These are phyloP conservation scores for Coemansia sp. DNA, from an alignment of 371 early-diverging fungal genomes.

Conservation along the genomic window DNA sequence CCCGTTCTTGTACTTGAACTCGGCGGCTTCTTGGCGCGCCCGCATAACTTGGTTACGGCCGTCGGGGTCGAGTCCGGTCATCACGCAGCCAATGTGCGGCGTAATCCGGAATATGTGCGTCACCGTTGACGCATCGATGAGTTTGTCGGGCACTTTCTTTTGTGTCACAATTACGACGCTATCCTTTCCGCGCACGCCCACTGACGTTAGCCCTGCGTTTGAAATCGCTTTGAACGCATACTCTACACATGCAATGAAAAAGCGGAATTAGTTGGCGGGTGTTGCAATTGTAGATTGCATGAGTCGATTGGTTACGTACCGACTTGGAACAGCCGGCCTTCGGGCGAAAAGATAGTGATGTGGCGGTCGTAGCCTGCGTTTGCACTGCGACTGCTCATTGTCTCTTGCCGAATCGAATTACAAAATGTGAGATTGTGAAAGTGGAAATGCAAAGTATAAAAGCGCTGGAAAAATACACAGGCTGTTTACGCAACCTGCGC, in stretches of 20 bases:
- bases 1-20: slow-evolving; percentile 97
- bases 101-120: slow-evolving; percentile 92
- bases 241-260: slow-evolving; percentile 59
- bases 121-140: slow-evolving; percentile 92
- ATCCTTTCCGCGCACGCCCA: slow-evolving; percentile 93
- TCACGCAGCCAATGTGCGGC: slow-evolving; percentile 94
- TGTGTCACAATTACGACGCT: slow-evolving; percentile 92
- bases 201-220: slow-evolving; percentile 90
- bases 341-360: slow-evolving; percentile 98
- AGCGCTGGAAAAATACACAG: neutral
- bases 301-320: slow-evolving; percentile 60
- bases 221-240: slow-evolving; percentile 99
- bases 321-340: slow-evolving; percentile 98
- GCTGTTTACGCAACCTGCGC: neutral
- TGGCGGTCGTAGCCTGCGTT: slow-evolving; percentile 95
- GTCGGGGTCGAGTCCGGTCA: slow-evolving; percentile 96
- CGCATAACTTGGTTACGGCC: slow-evolving; percentile 89
- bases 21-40: slow-evolving; percentile 95
- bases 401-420: too few relatives aligned
- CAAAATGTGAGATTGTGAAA: too few relatives aligned
- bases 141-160: slow-evolving; percentile 96
- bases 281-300: neutral
- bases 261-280: neutral
- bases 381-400: slow-evolving; percentile 68
- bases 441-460: neutral